Evolutionary conservation across 129 eudicot species (phyloP).

Genomic region (Silybum marianum): DNA sequence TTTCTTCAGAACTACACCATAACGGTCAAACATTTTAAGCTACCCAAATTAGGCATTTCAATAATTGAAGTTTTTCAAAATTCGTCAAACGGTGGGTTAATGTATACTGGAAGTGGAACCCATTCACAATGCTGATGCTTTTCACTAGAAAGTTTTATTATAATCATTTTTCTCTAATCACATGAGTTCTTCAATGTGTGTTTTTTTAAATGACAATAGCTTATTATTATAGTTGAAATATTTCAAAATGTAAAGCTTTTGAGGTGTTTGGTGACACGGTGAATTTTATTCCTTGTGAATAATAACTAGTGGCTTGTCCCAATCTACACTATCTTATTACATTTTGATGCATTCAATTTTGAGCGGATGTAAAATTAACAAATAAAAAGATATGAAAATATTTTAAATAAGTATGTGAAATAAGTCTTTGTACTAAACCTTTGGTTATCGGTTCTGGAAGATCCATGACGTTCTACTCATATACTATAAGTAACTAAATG

Average conservation of each 20-base stretch:
- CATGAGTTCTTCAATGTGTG: conserved; percentile 8
- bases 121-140: background rate
- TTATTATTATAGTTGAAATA: conserved; percentile 1
- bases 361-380: background rate
- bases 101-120: conserved; percentile 3
- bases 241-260: background rate
- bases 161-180: background rate
- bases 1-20: conserved; percentile 17
- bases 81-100: conserved; percentile 13
- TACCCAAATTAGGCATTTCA: conserved; percentile 3
- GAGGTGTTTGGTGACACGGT: background rate
- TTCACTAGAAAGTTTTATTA: background rate
- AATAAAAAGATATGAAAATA: background rate
- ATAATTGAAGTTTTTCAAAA: background rate
- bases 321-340: background rate
- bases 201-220: conserved; percentile 5
- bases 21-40: conserved; percentile 6
- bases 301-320: background rate
- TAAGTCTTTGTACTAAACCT: background rate
- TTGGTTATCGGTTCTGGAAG: no score
- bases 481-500: no score
- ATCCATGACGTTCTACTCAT: no score
- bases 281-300: background rate
- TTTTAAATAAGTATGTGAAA: background rate
- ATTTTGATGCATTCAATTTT: background rate